Evolutionary conservation across 306 rosid species (phyloP).

Genomic region (Arachis stenosperma): DNA sequence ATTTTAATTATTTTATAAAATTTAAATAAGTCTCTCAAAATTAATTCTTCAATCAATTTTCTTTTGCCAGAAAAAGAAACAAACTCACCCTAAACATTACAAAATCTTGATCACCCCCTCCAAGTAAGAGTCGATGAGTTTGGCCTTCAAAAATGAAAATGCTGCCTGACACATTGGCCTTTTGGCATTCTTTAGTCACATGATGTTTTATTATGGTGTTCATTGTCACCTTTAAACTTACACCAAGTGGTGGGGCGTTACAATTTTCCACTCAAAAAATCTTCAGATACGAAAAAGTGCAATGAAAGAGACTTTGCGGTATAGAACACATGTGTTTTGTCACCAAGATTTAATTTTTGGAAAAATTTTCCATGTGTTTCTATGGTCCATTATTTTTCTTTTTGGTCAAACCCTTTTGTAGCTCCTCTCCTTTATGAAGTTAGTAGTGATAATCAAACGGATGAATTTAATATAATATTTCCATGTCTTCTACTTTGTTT

Average conservation of each 20-base stretch:
- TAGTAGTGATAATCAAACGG: background rate
- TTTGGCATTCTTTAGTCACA: constrained; percentile 13
- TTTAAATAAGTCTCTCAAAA: too few relatives aligned
- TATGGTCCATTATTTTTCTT: constrained; percentile 31
- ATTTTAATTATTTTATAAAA: too few relatives aligned
- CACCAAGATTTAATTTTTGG: constrained; percentile 8
- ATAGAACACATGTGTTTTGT: constrained; percentile 36
- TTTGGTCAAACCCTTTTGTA: constrained; percentile 21
- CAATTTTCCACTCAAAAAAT: background rate
- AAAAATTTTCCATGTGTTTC: constrained; percentile 32
- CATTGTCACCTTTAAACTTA: constrained; percentile 7
- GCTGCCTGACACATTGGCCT: constrained; percentile 1
- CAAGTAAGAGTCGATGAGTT: background rate
- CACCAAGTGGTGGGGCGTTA: background rate
- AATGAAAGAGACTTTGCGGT: constrained; percentile 27
- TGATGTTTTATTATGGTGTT: constrained; percentile 17
- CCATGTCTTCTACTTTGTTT: too few relatives aligned
- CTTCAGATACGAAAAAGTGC: constrained; percentile 26
- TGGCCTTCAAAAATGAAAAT: background rate
- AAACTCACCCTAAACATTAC: too few relatives aligned
- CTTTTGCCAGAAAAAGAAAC: too few relatives aligned
- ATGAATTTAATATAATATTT: too few relatives aligned
- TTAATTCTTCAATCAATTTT: too few relatives aligned
- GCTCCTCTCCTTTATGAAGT: constrained; percentile 11
- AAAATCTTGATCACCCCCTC: too few relatives aligned